These are phyloP conservation scores for Croton setiger DNA, from an alignment of 441 rosid species.

Conservation along the genomic window DNA sequence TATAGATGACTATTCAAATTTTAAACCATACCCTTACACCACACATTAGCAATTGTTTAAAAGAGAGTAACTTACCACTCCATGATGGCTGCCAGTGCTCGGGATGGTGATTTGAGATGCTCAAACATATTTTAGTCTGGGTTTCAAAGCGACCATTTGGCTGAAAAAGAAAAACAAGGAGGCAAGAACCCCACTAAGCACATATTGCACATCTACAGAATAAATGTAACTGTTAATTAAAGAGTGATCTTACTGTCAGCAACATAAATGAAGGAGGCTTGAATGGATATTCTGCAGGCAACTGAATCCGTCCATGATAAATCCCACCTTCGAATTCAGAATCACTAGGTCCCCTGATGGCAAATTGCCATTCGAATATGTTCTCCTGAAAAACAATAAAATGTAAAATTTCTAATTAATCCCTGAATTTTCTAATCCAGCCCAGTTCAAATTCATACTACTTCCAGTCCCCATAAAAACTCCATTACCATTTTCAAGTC, in stretches of 20 bases:
- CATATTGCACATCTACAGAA: neutral
- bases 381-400: constrained; percentile 59
- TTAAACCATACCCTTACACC: neutral
- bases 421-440: neutral
- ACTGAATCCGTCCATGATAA: constrained; percentile 93
- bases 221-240: neutral
- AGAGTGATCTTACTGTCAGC: constrained; percentile 58
- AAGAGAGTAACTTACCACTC: constrained; percentile 63
- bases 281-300: constrained; percentile 93
- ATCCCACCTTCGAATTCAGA: constrained; percentile 96
- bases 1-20: neutral
- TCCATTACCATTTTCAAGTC: too few species aligned
- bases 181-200: constrained; percentile 15
- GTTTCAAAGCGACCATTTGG: constrained; percentile 97
- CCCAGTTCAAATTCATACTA: neutral
- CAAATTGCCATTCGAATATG: constrained; percentile 97
- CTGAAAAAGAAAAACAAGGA: constrained; percentile 33
- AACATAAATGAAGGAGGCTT: constrained; percentile 96
- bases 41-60: neutral
- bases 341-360: constrained; percentile 76
- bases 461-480: too few species aligned
- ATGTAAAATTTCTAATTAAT: neutral
- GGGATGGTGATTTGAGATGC: constrained; percentile 97
- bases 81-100: constrained; percentile 99
- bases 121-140: constrained; percentile 91